Base-by-base conservation (phyloP, 768 basidiomycete genomes). In the Hypsizygus marmoreus region DNA sequence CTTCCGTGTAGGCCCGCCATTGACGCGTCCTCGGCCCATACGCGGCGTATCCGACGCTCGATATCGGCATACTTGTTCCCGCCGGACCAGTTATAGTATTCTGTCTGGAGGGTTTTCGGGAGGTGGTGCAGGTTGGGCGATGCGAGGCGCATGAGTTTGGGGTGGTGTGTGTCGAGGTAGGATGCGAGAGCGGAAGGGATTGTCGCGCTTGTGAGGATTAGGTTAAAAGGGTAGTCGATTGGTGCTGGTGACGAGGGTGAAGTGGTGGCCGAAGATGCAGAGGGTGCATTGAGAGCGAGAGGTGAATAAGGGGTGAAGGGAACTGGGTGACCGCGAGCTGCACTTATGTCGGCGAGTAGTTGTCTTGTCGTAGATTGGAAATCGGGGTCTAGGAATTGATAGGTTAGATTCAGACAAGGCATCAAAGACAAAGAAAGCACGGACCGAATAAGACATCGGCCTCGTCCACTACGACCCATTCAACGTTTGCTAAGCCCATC, bases 401-500 rank as follows among this genome's bases (percentile, higher is more conserved):
- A 17, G n/a, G 14, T 40, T 8, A 30, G 28, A 8, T 20, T 39
- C 10, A 26, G 13, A 33, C 20, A 30, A 24, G 35, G 12, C n/a
- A 31, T 24, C 8, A 36, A 2, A 30, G 30, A 28, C 30, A 24
- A 11, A 16, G 26, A 39, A 11, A 37, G 40, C 4, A n/a, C 33
- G 65, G 78, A 90, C 93, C 91, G 42, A 95, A 86, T 10, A 95
- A 70, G 38, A 97, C 81, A 60, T 95, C 94, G 0, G 94, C 93
- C 60, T 97, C 93, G 50, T 97, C 94, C 1, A 95, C 71, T 3
- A 95, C 74, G 5, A 95, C 85, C 91, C 91, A 95, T 57, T 95
- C 91, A 1, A 95, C 70, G 38, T 81, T 76, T 40, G 74, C 75
- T 17, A 92, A 65, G 2, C 82, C 76, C 67, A 90, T 76, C 57